These are phyloP conservation scores for Coffea eugenioides DNA, from an alignment of 257 asterid species.

Conservation along the genomic window DNA sequence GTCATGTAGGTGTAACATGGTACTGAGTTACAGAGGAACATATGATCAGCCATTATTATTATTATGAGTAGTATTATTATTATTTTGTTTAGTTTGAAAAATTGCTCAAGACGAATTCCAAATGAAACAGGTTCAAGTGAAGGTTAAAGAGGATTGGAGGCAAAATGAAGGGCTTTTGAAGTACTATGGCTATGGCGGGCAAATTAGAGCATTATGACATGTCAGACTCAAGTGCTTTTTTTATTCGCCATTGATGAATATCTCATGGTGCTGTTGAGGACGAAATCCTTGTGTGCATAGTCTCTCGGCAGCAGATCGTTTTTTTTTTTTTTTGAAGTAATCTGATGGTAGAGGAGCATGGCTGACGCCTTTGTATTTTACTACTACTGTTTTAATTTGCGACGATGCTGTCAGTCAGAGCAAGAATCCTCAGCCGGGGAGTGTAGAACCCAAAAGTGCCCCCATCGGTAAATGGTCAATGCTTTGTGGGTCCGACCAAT, in stretches of 20 bases:
- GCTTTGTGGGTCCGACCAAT: too few relatives aligned
- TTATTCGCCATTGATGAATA: background rate
- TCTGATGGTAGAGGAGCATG: background rate
- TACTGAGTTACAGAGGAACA: too few relatives aligned
- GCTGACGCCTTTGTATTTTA: background rate
- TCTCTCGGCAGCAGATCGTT: too few relatives aligned
- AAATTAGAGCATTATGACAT: constrained; percentile 62
- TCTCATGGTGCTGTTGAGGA: background rate
- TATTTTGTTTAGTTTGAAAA: constrained; percentile 2
- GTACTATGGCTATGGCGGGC: constrained; percentile 87
- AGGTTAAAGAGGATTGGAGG: constrained; percentile 94
- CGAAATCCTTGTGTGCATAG: constrained; percentile 2
- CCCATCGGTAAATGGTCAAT: too few relatives aligned
- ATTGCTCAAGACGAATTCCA: background rate
- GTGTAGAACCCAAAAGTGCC: too few relatives aligned
- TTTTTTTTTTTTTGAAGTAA: background rate
- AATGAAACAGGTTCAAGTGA: constrained; percentile 70
- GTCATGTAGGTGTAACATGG: background rate
- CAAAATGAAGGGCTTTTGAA: constrained; percentile 94
- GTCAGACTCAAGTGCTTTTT: background rate
- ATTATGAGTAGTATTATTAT: too few relatives aligned
- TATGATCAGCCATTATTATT: too few relatives aligned
- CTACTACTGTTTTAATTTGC: background rate
- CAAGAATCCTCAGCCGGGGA: too few relatives aligned
- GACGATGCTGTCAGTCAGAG: too few relatives aligned